phyloP scores from a whole-genome alignment of 495 filamentous ascomycete genomes.

The Trichoderma orchidacearum region DNA sequence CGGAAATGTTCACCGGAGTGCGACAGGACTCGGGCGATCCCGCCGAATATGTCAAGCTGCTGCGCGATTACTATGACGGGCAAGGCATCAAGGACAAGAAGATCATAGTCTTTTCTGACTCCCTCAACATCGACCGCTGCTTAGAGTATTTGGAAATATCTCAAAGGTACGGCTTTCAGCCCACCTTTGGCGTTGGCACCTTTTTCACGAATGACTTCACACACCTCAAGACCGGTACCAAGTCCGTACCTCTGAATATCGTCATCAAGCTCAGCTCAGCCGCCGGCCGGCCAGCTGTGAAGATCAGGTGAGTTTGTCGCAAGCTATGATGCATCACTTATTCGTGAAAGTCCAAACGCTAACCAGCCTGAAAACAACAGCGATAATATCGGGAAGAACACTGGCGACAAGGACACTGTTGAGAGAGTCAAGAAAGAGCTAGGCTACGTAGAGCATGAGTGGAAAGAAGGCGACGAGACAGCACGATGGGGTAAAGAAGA shows the following conservation, averaged over 20 bases:
- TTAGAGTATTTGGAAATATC: slow-evolving; percentile 75
- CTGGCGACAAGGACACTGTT: slow-evolving; percentile 67
- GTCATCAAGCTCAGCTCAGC: slow-evolving; percentile 92
- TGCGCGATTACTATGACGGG: slow-evolving; percentile 74
- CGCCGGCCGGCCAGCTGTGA: slow-evolving; percentile 68
- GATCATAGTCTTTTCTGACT: slow-evolving; percentile 95
- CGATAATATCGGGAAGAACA: slow-evolving; percentile 94
- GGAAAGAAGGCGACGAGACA: slow-evolving; percentile 73
- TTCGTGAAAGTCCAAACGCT: not conserved
- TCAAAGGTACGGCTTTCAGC: slow-evolving; percentile 65
- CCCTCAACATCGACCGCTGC: slow-evolving; percentile 79
- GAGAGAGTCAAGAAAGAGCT: slow-evolving; percentile 70
- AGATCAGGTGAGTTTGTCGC: slow-evolving; percentile 48
- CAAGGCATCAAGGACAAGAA: slow-evolving; percentile 68
- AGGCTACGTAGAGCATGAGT: slow-evolving; percentile 73
- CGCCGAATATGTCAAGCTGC: slow-evolving; percentile 61
- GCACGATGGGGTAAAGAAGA: slow-evolving; percentile 53
- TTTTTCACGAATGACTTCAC: slow-evolving; percentile 91
- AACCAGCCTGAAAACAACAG: slow-evolving; percentile 17
- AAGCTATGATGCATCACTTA: not conserved
- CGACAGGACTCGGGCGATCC: slow-evolving; percentile 95
- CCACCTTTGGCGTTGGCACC: slow-evolving; percentile 86
- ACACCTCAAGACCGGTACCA: slow-evolving; percentile 51
- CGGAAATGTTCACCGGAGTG: slow-evolving; percentile 73
- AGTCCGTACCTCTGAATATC: slow-evolving; percentile 91